These are phyloP conservation scores for Guadua angustifolia DNA, from an alignment of 176 grass and related monocot species.

Conservation along the genomic window DNA sequence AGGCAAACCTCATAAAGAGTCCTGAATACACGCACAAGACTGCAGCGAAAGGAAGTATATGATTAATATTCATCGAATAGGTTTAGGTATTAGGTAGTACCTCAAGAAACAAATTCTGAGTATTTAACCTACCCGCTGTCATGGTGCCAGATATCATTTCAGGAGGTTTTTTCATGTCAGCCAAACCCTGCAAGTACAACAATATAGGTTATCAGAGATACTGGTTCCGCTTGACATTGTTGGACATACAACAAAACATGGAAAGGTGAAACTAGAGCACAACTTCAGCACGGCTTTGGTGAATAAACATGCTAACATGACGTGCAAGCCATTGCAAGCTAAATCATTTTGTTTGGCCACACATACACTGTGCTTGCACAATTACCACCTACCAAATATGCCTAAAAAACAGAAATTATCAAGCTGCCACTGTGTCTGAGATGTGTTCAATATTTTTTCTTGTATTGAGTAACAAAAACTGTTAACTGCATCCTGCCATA, in stretches of 20 bases:
- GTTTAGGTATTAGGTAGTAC: not conserved
- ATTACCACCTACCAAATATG: conserved; percentile 8
- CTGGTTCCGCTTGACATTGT: too few relatives aligned
- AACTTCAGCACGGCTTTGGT: not conserved
- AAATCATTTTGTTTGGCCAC: not conserved
- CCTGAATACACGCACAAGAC: conserved; percentile 81
- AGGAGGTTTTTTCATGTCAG: conserved; percentile 74
- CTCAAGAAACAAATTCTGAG: not conserved
- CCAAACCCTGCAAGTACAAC: conserved; percentile 62
- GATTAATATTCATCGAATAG: conserved; percentile 9
- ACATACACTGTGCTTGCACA: not conserved
- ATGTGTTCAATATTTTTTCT: not conserved
- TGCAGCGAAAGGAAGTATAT: conserved; percentile 42
- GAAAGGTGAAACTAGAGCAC: conserved; percentile 16
- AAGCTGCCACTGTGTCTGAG: not conserved
- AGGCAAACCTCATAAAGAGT: conserved; percentile 88
- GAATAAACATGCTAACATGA: not conserved
- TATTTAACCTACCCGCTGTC: conserved; percentile 64
- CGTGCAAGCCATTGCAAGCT: not conserved
- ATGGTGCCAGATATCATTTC: conserved; percentile 90
- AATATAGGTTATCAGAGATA: conserved; percentile 10
- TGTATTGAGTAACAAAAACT: not conserved
- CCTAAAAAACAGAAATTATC: not conserved
- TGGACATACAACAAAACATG: not conserved
- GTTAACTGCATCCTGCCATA: not conserved